These are phyloP conservation scores for Rhizopogon roseolus DNA, from an alignment of 768 basidiomycete species.

Conservation along the genomic window DNA sequence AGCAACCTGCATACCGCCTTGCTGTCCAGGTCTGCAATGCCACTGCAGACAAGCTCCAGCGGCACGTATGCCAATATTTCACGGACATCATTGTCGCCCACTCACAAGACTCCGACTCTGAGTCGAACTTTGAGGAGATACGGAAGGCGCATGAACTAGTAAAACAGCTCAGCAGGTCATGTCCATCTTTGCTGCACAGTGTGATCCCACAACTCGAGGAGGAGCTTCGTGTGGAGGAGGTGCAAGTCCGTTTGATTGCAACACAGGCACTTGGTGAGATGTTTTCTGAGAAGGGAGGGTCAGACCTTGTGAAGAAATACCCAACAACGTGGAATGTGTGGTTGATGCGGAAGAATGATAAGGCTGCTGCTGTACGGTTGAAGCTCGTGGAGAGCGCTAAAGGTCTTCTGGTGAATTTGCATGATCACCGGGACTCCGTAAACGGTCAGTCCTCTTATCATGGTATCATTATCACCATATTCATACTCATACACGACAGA, in stretches of 20 bases:
- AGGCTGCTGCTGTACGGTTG: conserved; percentile 61
- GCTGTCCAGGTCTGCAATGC: conserved; percentile 83
- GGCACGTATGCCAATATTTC: conserved; percentile 89
- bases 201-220: conserved; percentile 93
- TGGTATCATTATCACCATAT: conserved; percentile 6
- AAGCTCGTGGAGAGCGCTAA: conserved; percentile 71
- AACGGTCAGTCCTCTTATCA: conserved; percentile 51
- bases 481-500: conserved; percentile 32
- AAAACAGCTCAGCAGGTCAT: conserved; percentile 73
- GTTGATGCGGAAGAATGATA: conserved; percentile 77
- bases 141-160: conserved; percentile 81
- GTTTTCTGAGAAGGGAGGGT: conserved; percentile 73
- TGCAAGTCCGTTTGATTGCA: conserved; percentile 70
- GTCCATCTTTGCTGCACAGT: conserved; percentile 78
- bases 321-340: conserved; percentile 83
- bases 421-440: conserved; percentile 63
- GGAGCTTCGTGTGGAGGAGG: conserved; percentile 74
- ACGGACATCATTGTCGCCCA: conserved; percentile 76
- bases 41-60: conserved; percentile 81
- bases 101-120: conserved; percentile 47
- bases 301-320: conserved; percentile 75
- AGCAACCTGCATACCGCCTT: conserved; percentile 77
- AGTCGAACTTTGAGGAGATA: conserved; percentile 62
- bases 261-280: conserved; percentile 87
- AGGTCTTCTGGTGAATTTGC: conserved; percentile 56